Conservation (phyloP, 768 basidiomycete genomes). For the Pulveroboletus sp. region DNA sequence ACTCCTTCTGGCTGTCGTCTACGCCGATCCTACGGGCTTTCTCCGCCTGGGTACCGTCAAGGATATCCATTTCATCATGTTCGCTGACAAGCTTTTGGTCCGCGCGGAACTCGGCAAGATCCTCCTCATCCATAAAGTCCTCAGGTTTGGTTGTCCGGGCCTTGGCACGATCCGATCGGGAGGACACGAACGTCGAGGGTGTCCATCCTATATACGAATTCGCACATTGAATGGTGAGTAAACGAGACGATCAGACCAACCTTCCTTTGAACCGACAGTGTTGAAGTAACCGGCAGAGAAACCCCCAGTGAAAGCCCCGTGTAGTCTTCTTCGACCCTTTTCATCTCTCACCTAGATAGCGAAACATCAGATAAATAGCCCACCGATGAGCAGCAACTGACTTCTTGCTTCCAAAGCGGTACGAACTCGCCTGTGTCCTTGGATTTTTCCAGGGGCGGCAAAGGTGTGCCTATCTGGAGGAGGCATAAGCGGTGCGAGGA, state of each 20-base stretch:
- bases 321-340: constrained; percentile 85
- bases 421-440: constrained; percentile 94
- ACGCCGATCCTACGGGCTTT: constrained; percentile 27
- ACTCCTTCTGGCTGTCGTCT: constrained; percentile 42
- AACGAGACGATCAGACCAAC: constrained; percentile 34
- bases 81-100: constrained; percentile 71
- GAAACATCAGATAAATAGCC: constrained; percentile 17
- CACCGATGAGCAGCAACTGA: constrained; percentile 32
- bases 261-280: constrained; percentile 93
- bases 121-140: constrained; percentile 99
- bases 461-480: constrained; percentile 82
- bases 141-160: constrained; percentile 59
- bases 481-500: neutral
- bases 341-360: constrained; percentile 77
- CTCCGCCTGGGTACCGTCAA: constrained; percentile 53
- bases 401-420: constrained; percentile 97
- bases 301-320: constrained; percentile 97
- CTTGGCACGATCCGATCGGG: constrained; percentile 70
- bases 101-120: constrained; percentile 77
- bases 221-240: neutral
- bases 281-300: constrained; percentile 98
- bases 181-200: constrained; percentile 89
- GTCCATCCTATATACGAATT: constrained; percentile 72
- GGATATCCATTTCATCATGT: constrained; percentile 70
- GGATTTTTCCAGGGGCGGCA: constrained; percentile 91